phyloP scores from a whole-genome alignment of 2,329 filamentous ascomycete genomes.

The Chrysosporium queenslandicum region DNA sequence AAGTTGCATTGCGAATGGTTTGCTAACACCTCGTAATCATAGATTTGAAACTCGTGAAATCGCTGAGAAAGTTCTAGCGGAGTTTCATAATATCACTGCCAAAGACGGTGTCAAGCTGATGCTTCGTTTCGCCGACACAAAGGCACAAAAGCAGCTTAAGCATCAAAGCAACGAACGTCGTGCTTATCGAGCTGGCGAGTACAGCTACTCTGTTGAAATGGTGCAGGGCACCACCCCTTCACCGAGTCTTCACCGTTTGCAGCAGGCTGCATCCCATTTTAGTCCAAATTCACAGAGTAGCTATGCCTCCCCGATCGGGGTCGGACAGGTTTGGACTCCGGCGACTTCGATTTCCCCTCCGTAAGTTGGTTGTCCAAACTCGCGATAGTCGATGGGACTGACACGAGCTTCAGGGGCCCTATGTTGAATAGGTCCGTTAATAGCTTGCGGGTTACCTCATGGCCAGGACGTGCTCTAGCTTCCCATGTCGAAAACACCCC shows the following conservation, averaged over 20 bases:
- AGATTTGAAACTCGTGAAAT: conserved; percentile 85
- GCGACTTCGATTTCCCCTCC: conserved; percentile 41
- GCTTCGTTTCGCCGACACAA: conserved; percentile 93
- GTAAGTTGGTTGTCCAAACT: conserved; percentile 27
- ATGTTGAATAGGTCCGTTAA: conserved; percentile 31
- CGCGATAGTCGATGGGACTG: conserved; percentile 18
- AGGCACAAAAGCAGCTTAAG: conserved; percentile 93
- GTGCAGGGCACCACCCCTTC: conserved; percentile 38
- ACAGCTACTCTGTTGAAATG: conserved; percentile 52
- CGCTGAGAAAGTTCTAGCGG: conserved; percentile 78
- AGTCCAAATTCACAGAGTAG: conserved; percentile 37
- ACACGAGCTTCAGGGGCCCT: conserved; percentile 29
- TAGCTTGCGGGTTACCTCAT: conserved; percentile 29
- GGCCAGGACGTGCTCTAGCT: conserved; percentile 31
- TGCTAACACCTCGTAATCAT: conserved; percentile 17
- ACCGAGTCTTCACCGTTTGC: conserved; percentile 34
- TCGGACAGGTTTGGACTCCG: conserved; percentile 37
- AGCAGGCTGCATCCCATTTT: conserved; percentile 32
- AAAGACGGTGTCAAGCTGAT: conserved; percentile 76
- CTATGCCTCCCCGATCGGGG: conserved; percentile 35
- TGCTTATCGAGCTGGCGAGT: conserved; percentile 92
- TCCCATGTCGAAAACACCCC: conserved; percentile 34
- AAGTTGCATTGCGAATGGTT: not conserved
- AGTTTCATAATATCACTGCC: conserved; percentile 72
- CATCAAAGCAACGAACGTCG: conserved; percentile 89